These are phyloP conservation scores for Ormosia emarginata DNA, from an alignment of 306 rosid species.

Conservation along the genomic window DNA sequence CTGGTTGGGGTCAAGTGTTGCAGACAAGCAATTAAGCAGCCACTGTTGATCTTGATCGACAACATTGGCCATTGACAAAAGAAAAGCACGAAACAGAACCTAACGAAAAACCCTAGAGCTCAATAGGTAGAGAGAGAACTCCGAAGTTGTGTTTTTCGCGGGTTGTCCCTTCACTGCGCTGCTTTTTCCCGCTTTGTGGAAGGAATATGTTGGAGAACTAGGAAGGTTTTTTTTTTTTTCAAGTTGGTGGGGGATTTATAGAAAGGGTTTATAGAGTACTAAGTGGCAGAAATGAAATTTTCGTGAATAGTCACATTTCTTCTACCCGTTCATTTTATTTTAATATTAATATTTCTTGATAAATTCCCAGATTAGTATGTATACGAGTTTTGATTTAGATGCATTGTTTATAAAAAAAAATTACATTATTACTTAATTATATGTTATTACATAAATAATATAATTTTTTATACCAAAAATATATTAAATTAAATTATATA, in stretches of 20 bases:
- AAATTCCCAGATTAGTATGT: too few relatives aligned
- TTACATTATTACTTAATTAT: too few relatives aligned
- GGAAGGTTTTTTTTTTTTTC: not conserved
- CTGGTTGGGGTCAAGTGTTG: conserved; percentile 85
- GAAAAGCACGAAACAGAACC: not conserved
- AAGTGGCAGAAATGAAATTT: conserved; percentile 32
- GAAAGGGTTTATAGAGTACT: not conserved
- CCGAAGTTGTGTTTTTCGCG: not conserved
- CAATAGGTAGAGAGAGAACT: not conserved
- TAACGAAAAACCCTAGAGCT: conserved; percentile 23
- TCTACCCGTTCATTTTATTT: not conserved
- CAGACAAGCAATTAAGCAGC: conserved; percentile 86
- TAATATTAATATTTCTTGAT: too few relatives aligned
- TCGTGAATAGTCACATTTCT: not conserved
- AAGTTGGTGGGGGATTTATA: not conserved
- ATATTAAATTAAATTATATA: too few relatives aligned
- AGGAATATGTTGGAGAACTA: not conserved
- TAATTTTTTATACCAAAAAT: too few relatives aligned
- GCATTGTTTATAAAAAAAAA: too few relatives aligned
- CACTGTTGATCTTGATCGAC: conserved; percentile 88
- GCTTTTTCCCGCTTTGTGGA: conserved; percentile 45
- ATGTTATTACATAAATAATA: too few relatives aligned
- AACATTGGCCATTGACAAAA: conserved; percentile 46
- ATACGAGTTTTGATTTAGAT: too few relatives aligned
- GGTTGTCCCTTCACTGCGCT: not conserved